Percentiles rank a stretch among this genome's conserved stretches.
These are phyloP conservation scores for Stropharia rugosoannulata DNA, from an alignment of 768 basidiomycete genomes.

Conservation along the genomic window DNA sequence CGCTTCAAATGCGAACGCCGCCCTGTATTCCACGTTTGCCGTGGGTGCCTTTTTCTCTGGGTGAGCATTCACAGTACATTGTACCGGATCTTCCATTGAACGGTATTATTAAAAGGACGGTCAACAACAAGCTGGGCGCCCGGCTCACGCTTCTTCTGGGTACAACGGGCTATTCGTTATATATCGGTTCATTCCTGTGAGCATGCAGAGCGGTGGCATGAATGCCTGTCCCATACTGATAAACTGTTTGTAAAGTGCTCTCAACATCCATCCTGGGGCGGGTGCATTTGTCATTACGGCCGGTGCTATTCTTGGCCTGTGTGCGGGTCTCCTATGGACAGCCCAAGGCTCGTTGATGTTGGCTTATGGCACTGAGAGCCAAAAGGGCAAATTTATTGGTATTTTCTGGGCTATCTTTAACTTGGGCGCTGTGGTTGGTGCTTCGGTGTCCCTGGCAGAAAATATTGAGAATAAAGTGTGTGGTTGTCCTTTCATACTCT, in stretches of 20 bases:
- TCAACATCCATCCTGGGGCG: slow-evolving; percentile 67
- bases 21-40: slow-evolving; percentile 60
- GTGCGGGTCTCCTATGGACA: slow-evolving; percentile 74
- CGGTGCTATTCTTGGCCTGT: slow-evolving; percentile 75
- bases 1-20: slow-evolving; percentile 67
- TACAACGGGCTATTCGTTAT: slow-evolving; percentile 72
- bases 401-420: slow-evolving; percentile 89
- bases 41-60: slow-evolving; percentile 51
- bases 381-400: slow-evolving; percentile 76
- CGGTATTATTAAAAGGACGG: slow-evolving; percentile 42
- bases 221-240: background rate
- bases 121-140: slow-evolving; percentile 80
- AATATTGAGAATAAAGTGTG: slow-evolving; percentile 64
- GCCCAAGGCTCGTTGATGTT: slow-evolving; percentile 86
- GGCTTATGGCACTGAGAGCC: slow-evolving; percentile 75
- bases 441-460: slow-evolving; percentile 68
- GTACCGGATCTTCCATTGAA: no score
- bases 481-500: slow-evolving; percentile 2
- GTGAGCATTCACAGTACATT: slow-evolving; percentile 27
- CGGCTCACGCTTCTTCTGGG: slow-evolving; percentile 73
- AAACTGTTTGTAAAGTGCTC: slow-evolving; percentile 37
- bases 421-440: slow-evolving; percentile 76
- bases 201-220: background rate
- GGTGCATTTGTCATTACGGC: slow-evolving; percentile 69
- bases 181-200: slow-evolving; percentile 72